Evolutionary conservation across 345 rosid species (phyloP).

Genomic region (Euphorbia tirucalli): DNA sequence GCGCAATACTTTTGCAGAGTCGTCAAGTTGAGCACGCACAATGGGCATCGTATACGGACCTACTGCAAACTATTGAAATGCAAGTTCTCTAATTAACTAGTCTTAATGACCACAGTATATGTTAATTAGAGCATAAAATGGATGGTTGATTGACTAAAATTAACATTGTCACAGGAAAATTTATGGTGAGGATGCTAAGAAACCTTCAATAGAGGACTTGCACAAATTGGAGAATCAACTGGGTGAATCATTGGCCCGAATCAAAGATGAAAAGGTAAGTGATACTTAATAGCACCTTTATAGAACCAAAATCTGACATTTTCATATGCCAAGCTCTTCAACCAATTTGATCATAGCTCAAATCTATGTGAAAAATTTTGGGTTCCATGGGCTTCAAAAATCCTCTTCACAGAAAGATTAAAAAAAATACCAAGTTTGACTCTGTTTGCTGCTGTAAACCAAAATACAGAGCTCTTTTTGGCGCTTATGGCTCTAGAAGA

Average conservation of each 20-base stretch:
- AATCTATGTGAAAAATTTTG: no score
- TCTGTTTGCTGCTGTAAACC: no score
- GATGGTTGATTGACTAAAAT: background rate
- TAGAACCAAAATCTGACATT: no score
- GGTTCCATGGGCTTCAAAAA: no score
- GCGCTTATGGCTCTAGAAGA: no score
- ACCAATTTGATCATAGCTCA: no score
- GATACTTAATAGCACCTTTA: no score
- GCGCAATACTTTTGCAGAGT: background rate
- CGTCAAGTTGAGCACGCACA: background rate
- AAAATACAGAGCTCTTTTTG: no score
- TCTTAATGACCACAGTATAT: background rate
- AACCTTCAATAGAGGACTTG: background rate
- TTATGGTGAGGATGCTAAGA: background rate
- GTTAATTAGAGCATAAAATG: no score
- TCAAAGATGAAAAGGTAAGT: background rate
- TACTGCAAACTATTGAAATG: background rate
- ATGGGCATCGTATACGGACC: background rate
- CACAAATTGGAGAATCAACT: background rate
- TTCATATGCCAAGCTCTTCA: no score
- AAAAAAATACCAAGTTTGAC: no score
- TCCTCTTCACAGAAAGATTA: no score
- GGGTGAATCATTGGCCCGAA: background rate
- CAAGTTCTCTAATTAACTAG: background rate
- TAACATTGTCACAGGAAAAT: background rate